Evolutionary conservation across 2,329 filamentous ascomycete genomes (phyloP).

Genomic region (Byssothecium circinans): DNA sequence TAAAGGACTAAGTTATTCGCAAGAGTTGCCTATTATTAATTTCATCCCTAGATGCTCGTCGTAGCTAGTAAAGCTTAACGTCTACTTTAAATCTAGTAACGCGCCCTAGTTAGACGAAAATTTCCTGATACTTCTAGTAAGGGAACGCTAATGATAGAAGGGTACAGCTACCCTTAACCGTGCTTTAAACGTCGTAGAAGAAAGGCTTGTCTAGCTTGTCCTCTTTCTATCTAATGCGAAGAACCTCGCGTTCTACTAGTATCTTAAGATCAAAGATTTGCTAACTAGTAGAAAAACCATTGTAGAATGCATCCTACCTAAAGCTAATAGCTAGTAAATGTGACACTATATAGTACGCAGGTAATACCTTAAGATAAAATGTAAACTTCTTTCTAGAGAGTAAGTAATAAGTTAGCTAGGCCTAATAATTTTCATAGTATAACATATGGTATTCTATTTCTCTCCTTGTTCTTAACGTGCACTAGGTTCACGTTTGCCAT

Average conservation of each 20-base stretch:
- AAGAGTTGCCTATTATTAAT: conserved; percentile 3
- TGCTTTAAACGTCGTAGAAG: conserved; percentile 1
- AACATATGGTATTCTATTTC: conserved; percentile 6
- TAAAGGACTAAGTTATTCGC: background rate
- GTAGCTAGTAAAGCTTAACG: conserved; percentile 8
- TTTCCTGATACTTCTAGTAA: conserved; percentile 2
- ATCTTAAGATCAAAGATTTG: conserved; percentile 11
- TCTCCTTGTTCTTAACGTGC: conserved; percentile 8
- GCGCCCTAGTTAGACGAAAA: conserved; percentile 7
- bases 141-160: background rate
- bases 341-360: conserved; percentile 9
- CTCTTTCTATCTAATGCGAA: conserved; percentile 8
- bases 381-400: conserved; percentile 10
- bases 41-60: conserved; percentile 3
- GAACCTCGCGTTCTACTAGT: conserved; percentile 5
- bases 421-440: background rate
- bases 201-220: conserved; percentile 10
- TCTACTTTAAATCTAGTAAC: conserved; percentile 6
- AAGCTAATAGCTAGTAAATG: conserved; percentile 4
- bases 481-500: conserved; percentile 8
- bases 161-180: background rate
- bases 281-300: conserved; percentile 9
- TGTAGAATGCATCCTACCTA: conserved; percentile 5
- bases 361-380: conserved; percentile 5
- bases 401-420: conserved; percentile 4